Evolutionary conservation across 164 flowering plant species (phyloP).

Genomic region (Houttuynia cordata): DNA sequence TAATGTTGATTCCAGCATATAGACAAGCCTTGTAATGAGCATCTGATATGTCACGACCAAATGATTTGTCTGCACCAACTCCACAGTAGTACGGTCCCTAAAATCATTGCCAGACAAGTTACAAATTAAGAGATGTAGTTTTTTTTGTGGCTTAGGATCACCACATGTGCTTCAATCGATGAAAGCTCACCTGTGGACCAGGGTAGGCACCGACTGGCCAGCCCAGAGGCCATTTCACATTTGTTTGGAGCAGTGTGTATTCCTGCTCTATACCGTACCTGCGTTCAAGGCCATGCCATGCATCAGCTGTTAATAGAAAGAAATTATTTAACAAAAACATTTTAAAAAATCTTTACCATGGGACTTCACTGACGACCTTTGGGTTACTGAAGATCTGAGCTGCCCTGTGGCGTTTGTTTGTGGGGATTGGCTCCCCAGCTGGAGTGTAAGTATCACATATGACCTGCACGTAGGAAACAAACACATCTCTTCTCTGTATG

Average conservation of each 20-base stretch:
- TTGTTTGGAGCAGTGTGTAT: slow-evolving; percentile 77
- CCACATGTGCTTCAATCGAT: neutral
- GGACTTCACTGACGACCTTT: slow-evolving; percentile 65
- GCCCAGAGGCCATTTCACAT: slow-evolving; percentile 95
- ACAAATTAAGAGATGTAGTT: neutral
- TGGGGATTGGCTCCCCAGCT: slow-evolving; percentile 90
- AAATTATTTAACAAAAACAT: too few relatives aligned
- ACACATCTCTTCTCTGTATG: neutral
- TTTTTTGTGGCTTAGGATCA: neutral
- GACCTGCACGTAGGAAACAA: slow-evolving; percentile 31
- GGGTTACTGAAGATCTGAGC: slow-evolving; percentile 63
- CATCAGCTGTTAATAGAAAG: too few relatives aligned
- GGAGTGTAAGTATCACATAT: slow-evolving; percentile 92
- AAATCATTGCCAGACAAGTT: too few relatives aligned
- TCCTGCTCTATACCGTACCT: slow-evolving; percentile 99
- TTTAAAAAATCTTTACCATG: slow-evolving; percentile 95
- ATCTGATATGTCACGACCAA: slow-evolving; percentile 93
- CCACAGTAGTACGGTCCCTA: slow-evolving; percentile 98
- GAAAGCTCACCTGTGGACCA: slow-evolving; percentile 74
- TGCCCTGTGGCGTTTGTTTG: slow-evolving; percentile 82
- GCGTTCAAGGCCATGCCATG: neutral
- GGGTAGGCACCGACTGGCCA: slow-evolving; percentile 99
- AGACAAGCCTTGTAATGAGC: slow-evolving; percentile 99
- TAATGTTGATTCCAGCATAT: slow-evolving; percentile 88
- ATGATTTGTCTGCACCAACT: slow-evolving; percentile 94